Percentiles rank a stretch among this genome's conserved stretches.
phyloP scores from a whole-genome alignment of 257 asterid genomes.

The Penstemon barbatus region DNA sequence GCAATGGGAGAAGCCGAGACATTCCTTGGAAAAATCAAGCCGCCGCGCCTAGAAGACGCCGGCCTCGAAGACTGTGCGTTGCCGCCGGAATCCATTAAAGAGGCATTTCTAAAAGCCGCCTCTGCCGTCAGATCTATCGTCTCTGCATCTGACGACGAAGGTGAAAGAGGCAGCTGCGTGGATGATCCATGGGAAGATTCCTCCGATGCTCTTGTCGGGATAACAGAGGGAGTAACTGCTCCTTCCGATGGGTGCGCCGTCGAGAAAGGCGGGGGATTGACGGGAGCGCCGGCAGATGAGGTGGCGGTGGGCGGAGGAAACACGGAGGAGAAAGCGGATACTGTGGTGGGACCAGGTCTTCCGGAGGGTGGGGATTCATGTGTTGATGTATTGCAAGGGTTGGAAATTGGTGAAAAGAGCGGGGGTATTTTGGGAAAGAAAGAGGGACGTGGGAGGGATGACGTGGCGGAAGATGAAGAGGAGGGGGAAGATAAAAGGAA shows the following conservation, averaged over 20 bases:
- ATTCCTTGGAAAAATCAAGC: constrained; percentile 48
- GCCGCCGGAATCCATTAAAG: constrained; percentile 73
- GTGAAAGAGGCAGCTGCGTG: constrained; percentile 50
- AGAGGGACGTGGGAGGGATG: constrained; percentile 14
- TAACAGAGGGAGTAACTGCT: constrained; percentile 36
- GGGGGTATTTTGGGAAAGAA: constrained; percentile 43
- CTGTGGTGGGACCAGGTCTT: constrained; percentile 33
- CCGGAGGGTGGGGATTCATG: constrained; percentile 52
- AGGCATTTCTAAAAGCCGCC: constrained; percentile 86
- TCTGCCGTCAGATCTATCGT: constrained; percentile 58
- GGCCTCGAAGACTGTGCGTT: constrained; percentile 94
- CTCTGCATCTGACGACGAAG: constrained; percentile 49
- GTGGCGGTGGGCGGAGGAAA: constrained; percentile 41
- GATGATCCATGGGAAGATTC: constrained; percentile 61
- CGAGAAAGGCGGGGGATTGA: constrained; percentile 51
- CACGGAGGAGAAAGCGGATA: constrained; percentile 37
- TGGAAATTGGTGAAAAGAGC: constrained; percentile 54
- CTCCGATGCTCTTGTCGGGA: constrained; percentile 57
- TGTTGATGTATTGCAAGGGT: constrained; percentile 63
- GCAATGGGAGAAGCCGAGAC: constrained; percentile 42
- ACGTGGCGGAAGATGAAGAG: constrained; percentile 35
- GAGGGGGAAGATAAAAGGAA: constrained; percentile 30
- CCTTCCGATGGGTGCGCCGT: constrained; percentile 46
- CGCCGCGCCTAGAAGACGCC: constrained; percentile 88
- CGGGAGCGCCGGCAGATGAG: constrained; percentile 48